These are phyloP conservation scores for Diaporthe sp. DNA, from an alignment of 2,329 filamentous ascomycete species.

Conservation along the genomic window DNA sequence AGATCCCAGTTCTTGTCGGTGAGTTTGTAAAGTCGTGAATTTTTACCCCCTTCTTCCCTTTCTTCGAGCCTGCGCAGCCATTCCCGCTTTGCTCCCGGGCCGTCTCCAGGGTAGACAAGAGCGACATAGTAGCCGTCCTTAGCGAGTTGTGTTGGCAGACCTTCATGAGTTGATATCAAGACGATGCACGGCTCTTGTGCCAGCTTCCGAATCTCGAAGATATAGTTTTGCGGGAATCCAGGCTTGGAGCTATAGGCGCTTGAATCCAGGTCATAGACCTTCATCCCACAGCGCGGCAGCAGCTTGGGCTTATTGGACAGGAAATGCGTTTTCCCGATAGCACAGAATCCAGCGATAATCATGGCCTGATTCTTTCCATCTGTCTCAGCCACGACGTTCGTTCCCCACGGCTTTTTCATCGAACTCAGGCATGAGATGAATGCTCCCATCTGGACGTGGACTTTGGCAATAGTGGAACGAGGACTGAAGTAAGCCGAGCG, in stretches of 20 bases:
- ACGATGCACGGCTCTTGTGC: slow-evolving; percentile 19
- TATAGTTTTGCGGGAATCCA: slow-evolving; percentile 18
- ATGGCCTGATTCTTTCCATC: neutral
- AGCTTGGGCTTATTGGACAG: neutral
- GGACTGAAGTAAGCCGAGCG: neutral
- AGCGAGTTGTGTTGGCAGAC: neutral
- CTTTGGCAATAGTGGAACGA: neutral
- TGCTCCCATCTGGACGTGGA: neutral
- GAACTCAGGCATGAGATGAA: neutral
- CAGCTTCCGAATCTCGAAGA: neutral
- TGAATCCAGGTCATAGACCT: slow-evolving; percentile 24
- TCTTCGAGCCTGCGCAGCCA: too few species aligned
- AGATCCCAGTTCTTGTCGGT: slow-evolving; percentile 4
- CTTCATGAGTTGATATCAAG: slow-evolving; percentile 10
- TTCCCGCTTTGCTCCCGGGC: slow-evolving; percentile 6
- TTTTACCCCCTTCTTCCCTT: too few species aligned
- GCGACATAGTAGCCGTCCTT: slow-evolving; percentile 25
- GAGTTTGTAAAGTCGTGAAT: too few species aligned
- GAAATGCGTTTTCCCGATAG: too few species aligned
- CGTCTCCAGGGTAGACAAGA: slow-evolving; percentile 16
- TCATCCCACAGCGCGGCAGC: neutral
- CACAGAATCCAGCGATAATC: slow-evolving; percentile 17
- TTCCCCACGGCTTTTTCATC: too few species aligned
- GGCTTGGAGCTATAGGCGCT: slow-evolving; percentile 16
- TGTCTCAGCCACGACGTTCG: neutral